Percentiles rank a stretch among this genome's conserved stretches.
Evolutionary conservation across 176 grass and related monocot genomes (phyloP).

Genomic region (Ananas comosus): DNA sequence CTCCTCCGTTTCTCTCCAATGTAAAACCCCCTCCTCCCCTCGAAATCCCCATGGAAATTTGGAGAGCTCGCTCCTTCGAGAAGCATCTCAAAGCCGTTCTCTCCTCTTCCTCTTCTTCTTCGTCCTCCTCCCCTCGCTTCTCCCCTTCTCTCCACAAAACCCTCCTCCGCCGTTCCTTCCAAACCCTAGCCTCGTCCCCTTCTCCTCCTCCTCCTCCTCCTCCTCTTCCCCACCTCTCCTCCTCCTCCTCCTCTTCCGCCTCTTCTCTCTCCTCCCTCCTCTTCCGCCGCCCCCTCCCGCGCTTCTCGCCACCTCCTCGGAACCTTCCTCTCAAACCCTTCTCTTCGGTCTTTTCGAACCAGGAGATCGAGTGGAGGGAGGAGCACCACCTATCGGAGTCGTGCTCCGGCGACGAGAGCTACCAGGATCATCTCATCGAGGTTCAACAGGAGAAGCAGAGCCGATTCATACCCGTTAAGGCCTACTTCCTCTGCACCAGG

Average conservation of each 20-base stretch:
- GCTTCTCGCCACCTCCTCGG: not conserved
- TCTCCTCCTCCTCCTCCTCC: constrained; percentile 7
- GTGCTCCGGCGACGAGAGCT: constrained; percentile 46
- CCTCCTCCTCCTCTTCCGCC: constrained; percentile 4
- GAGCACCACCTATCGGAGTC: constrained; percentile 24
- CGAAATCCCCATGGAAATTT: constrained; percentile 22
- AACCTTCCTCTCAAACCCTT: constrained; percentile 21
- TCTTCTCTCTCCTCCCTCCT: constrained; percentile 9
- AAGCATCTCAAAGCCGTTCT: constrained; percentile 22
- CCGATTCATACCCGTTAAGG: constrained; percentile 80
- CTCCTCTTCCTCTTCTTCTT: constrained; percentile 1
- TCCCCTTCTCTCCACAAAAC: not conserved
- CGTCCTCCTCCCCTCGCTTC: constrained; percentile 1
- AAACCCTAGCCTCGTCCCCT: constrained; percentile 5
- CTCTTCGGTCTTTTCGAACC: constrained; percentile 28
- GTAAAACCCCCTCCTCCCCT: constrained; percentile 1
- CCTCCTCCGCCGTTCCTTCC: constrained; percentile 14
- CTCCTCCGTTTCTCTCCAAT: constrained; percentile 8
- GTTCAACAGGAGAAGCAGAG: constrained; percentile 68
- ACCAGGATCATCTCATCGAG: constrained; percentile 70
- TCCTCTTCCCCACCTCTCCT: constrained; percentile 9
- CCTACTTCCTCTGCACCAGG: constrained; percentile 96
- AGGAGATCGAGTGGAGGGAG: constrained; percentile 34
- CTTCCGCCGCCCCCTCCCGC: constrained; percentile 17
- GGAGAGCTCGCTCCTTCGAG: constrained; percentile 20